phyloP scores from a whole-genome alignment of 2,329 filamentous ascomycete genomes.

The Trichoderma citrinoviride region DNA sequence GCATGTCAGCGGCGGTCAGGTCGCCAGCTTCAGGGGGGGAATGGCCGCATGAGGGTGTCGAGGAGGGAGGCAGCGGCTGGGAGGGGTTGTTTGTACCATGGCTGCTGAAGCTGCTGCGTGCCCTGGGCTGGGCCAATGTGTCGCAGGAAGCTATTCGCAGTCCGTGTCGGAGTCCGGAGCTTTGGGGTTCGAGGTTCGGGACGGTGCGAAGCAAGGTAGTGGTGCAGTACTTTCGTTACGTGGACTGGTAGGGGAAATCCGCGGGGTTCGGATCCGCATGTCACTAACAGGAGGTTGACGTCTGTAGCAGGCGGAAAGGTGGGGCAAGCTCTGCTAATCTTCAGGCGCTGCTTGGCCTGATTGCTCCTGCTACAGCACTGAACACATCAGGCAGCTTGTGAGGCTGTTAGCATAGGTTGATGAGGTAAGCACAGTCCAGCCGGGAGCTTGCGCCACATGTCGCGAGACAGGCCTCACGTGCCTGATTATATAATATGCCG shows the following conservation, averaged over 20 bases:
- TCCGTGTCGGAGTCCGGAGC: conserved; percentile 1
- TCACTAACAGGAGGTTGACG: conserved; percentile 17
- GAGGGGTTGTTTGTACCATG: conserved; percentile 4
- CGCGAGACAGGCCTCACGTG: not conserved
- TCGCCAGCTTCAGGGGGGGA: not conserved
- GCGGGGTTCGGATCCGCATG: conserved; percentile 16
- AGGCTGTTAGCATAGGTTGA: not conserved
- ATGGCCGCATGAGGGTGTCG: not conserved
- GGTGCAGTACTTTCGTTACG: not conserved
- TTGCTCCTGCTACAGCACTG: not conserved
- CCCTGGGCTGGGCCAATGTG: conserved; percentile 11
- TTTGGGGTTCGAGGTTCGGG: not conserved
- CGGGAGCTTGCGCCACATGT: not conserved
- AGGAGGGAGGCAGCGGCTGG: not conserved
- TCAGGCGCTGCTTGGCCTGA: not conserved
- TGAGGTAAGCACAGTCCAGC: not conserved
- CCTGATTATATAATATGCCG: not conserved
- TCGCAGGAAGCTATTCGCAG: conserved; percentile 13
- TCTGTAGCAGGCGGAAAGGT: conserved; percentile 12
- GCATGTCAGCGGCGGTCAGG: conserved; percentile 12
- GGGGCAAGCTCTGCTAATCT: conserved; percentile 2
- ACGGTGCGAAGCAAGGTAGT: not conserved
- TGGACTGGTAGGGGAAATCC: conserved; percentile 13
- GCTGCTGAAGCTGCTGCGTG: conserved; percentile 16
- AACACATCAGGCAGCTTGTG: not conserved